These are phyloP conservation scores for Rhododendron mucronatum DNA, from an alignment of 148 eudicot species.

Conservation along the genomic window DNA sequence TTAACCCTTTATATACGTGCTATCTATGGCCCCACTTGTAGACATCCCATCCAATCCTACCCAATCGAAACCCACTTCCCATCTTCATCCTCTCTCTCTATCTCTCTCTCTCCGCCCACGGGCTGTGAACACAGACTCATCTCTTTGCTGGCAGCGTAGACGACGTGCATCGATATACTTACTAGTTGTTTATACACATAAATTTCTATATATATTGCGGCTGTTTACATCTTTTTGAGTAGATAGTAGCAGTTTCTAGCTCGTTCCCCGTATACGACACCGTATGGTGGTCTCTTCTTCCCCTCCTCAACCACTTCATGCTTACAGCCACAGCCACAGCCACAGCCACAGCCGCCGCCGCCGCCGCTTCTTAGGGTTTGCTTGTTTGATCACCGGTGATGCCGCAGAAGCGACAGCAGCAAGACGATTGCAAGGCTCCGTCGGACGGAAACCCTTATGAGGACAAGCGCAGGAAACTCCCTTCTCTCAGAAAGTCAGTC, in stretches of 20 bases:
- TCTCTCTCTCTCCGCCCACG: too few relatives aligned
- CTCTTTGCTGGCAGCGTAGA: neutral
- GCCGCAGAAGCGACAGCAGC: constrained; percentile 47
- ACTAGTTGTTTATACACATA: too few relatives aligned
- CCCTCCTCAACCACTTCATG: neutral
- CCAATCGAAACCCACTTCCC: neutral
- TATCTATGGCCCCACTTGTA: too few relatives aligned
- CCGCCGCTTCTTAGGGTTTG: neutral
- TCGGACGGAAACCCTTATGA: constrained; percentile 31
- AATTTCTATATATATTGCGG: neutral
- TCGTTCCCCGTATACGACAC: neutral
- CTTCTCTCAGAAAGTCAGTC: constrained; percentile 43
- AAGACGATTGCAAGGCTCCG: constrained; percentile 30
- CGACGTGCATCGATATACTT: neutral
- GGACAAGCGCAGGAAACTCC: constrained; percentile 42
- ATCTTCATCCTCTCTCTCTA: too few relatives aligned
- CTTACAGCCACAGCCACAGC: neutral
- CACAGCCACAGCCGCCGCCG: neutral
- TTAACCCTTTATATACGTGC: too few relatives aligned
- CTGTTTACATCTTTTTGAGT: neutral
- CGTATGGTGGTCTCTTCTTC: constrained; percentile 9
- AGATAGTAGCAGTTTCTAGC: neutral
- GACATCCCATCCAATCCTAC: neutral
- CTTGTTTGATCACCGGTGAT: constrained; percentile 18
- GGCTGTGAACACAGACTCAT: neutral